Base-by-base conservation (phyloP, 2,329 filamentous ascomycete species). In the Lasiodiplodia sp. region DNA sequence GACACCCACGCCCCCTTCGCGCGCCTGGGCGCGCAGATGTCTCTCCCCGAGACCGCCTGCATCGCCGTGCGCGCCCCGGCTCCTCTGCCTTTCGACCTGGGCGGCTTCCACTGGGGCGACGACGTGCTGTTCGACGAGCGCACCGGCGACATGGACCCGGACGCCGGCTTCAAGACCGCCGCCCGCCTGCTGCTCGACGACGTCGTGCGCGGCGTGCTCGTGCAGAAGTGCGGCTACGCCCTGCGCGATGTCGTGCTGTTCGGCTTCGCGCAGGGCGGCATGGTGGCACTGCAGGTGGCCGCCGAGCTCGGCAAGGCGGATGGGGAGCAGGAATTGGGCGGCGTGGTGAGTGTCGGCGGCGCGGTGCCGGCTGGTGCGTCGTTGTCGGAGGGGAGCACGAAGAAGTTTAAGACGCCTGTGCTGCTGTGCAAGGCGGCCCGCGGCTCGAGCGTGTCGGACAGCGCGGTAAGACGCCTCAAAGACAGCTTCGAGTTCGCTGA, bases 31-130 rank as follows among this genome's bases (percentile, higher is more conserved):
- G 83, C 84, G 68, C 88, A 88, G 72, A 81, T 97, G 70, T 84
- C 86, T 70, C 87, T 97, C 3, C 93, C 93, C 0, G 92, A 94
- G 75, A 94, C 94, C 65, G 86, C 90, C 68, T 89, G 89, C 74
- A 86, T 97, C 66, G 87, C 92, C 7, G 83, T 96, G 52, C 91
- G 91, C 75, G 94, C 90, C 0, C 89, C 91, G 0, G 84, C 84
- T 28, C 87, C 87, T 0, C 83, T 97, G 5, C 91, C 92, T 1
- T 88, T 92, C 66, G 85, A 89, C 56, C 80, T 94, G 5, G 84
- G 89, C 2, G 89, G 88, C 34, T 91, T 86, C 75, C 86, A 89
- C 73, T 89, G 86, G 86, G 85, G 86, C 66, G 86, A 88, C 74
- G 87, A 89, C 71, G 80, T 89, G 60, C 77, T 87, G 16, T 85